Percentiles rank a stretch among this genome's conserved stretches.
Conservation (phyloP, 371 early-diverging fungal species). For the Dinochytrium kinnereticum region DNA sequence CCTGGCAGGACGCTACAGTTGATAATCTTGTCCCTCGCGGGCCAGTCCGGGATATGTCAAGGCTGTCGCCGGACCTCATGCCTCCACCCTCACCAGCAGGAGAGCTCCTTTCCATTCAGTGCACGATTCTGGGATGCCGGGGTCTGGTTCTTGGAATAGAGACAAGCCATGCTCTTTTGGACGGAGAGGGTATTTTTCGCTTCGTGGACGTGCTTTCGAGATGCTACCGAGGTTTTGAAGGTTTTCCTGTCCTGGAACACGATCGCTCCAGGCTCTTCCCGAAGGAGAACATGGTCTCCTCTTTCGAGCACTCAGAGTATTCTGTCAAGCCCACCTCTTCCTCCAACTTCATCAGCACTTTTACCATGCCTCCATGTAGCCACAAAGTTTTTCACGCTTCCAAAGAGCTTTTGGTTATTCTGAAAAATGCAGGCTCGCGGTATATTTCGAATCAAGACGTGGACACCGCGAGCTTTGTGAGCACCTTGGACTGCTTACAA, state of each 20-base stretch:
- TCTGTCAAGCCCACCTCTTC: not conserved
- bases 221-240: not conserved
- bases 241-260: not conserved
- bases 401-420: not conserved
- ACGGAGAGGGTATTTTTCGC: slow-evolving; percentile 6
- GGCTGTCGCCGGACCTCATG: not conserved
- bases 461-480: not conserved
- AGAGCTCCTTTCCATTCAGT: not conserved
- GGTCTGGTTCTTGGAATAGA: not conserved
- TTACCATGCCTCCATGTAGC: not conserved
- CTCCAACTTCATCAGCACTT: not conserved
- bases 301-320: not conserved
- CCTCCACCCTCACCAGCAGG: not conserved
- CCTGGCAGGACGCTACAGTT: not conserved
- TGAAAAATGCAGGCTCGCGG: not conserved
- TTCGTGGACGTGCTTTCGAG: not conserved
- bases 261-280: not conserved
- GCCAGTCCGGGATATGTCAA: not conserved
- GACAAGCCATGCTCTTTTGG: not conserved
- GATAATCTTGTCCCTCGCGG: not conserved
- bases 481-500: not conserved
- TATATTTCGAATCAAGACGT: no score
- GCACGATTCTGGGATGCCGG: not conserved
- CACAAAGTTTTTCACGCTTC: not conserved
- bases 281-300: not conserved